Base-by-base conservation (phyloP, 2,329 filamentous ascomycete species). In the Xylaria sp. region DNA sequence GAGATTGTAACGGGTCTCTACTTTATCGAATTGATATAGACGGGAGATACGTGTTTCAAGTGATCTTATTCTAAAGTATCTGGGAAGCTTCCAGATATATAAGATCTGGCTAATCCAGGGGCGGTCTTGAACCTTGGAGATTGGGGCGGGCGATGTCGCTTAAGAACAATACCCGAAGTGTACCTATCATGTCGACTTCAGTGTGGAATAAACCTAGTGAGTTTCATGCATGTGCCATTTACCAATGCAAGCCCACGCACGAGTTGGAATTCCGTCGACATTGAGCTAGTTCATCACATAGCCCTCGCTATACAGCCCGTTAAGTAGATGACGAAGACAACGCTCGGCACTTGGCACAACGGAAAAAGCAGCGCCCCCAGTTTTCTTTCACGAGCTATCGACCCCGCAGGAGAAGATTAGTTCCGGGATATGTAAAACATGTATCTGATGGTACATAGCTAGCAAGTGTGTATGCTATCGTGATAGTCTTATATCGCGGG, bases 281-380 rank as follows among this genome's bases (percentile, higher is more conserved):
- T 49, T 45, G 42, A 45, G 42, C 11, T 45, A 3, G 42, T 45
- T 45, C n/a, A 22, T 7, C 42, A 1, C 13, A n/a, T 27, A 22
- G 45, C 22, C 31, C 33, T 39, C n/a, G n/a, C n/a, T n/a, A n/a
- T n/a, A n/a, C n/a, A n/a, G n/a, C n/a, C n/a, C n/a, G n/a, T n/a
- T n/a, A n/a, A n/a, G n/a, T n/a, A n/a, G n/a, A n/a, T n/a, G n/a
- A n/a, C n/a, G n/a, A n/a, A n/a, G n/a, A n/a, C n/a, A n/a, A n/a
- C n/a, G n/a, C n/a, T n/a, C 20, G 51, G 51, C 51, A 27, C 51
- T 54, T 54, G 33, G 51, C 51, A 39, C 31, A 9, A 38, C 51
- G 51, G 51, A 54, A 54, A n/a, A 54, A 54, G 31, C 17, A 27
- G 20, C 31, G 20, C 33, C 33, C 17, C 20, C 51, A 5, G n/a